phyloP scores from a whole-genome alignment of 208 protist species.

The Leishmania lainsoni region DNA sequence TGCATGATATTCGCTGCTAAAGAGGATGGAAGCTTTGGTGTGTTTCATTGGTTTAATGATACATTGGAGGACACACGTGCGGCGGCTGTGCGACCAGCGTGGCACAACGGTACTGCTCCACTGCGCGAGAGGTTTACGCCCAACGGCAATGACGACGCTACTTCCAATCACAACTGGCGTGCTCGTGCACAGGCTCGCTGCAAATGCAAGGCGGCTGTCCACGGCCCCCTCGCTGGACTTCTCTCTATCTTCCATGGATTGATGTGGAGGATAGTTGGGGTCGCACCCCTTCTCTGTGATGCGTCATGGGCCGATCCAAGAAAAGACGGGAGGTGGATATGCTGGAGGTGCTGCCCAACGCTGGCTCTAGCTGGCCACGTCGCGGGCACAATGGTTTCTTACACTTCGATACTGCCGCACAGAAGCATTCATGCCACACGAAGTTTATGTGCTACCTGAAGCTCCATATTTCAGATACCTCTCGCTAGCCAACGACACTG shows the following conservation, averaged over 20 bases:
- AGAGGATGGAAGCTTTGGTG: conserved; percentile 40
- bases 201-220: neutral
- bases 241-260: conserved; percentile 14
- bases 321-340: conserved; percentile 31
- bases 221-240: conserved; percentile 1
- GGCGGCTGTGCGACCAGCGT: conserved; percentile 27
- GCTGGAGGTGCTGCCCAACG: conserved; percentile 33
- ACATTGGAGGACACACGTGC: conserved; percentile 21
- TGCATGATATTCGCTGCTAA: conserved; percentile 41
- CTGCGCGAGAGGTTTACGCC: conserved; percentile 44
- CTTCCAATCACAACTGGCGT: conserved; percentile 8
- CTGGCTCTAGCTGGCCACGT: conserved; percentile 49
- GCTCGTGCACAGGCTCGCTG: neutral
- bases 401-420: conserved; percentile 29
- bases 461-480: neutral
- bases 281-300: conserved; percentile 58
- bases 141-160: conserved; percentile 30
- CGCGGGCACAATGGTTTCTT: conserved; percentile 28
- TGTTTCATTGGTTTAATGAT: conserved; percentile 43
- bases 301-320: conserved; percentile 30
- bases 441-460: conserved; percentile 28
- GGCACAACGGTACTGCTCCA: conserved; percentile 61
- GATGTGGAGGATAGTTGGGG: conserved; percentile 56
- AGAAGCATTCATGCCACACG: conserved; percentile 27
- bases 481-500: neutral